Evolutionary conservation across 495 filamentous ascomycete species (phyloP), one percentile per base, ranked within the genome.

Genomic region (Aspergillus heteromorphus): DNA sequence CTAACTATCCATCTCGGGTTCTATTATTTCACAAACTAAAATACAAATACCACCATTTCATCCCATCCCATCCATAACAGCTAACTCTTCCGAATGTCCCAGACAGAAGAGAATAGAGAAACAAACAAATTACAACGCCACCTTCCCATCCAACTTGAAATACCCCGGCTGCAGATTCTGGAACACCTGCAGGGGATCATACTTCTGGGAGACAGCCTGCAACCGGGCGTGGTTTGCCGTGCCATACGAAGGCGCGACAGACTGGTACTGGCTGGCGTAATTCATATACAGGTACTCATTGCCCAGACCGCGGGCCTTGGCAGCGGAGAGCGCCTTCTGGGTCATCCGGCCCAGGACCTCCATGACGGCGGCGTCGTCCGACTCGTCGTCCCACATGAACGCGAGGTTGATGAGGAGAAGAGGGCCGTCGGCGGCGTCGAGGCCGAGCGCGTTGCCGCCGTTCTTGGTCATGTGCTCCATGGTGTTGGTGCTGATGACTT

Each of bases 361-460:
- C 65, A 65, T 21, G 13, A 66, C 40, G 4, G 53, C 53, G 2
- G 53, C 45, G 40, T 79, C 77, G 23, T 74, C 70, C 1, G 62
- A 60, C 6, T 45, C 40, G 30, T 69, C 53, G 0, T 30, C 43
- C 75, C 74, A 78, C 63, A 64, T 65, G 48, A 59, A 66, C 7
- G 65, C 51, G 10, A 73, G 21, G 17, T 73, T 69, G 52, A 73
- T 59, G 3, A 77, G 42, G 2, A 70, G 57, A 13, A 81, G 57
- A 3, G 75, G 74, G 1, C 67, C 69, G 5, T 65, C 54, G 0
- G 72, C 65, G 0, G 62, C 56, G 5, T 74, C 65, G 0, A 84
- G 56, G 3, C 82, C 82, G 14, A 85, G 62, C 5, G 77, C 68
- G 56, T 84, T 84, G 0, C 78, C 80, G 4, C 80, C 81, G 20